phyloP scores from a whole-genome alignment of 2,329 filamentous ascomycete species.

The Coniochaeta hoffmannii region DNA sequence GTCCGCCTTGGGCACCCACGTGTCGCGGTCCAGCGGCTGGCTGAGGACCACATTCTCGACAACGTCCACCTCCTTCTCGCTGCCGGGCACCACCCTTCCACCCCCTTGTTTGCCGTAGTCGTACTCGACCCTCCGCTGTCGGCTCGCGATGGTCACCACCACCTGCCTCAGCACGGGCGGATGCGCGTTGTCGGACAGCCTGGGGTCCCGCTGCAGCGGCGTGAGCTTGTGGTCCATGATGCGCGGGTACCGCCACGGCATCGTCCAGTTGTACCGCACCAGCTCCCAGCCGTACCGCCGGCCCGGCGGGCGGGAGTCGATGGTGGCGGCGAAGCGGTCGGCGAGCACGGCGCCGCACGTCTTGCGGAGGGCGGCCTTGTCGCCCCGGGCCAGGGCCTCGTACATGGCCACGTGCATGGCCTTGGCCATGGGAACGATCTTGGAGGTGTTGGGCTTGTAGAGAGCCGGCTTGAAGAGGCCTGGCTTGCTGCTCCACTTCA shows the following conservation, averaged over 20 bases:
- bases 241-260: conserved; percentile 33
- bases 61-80: conserved; percentile 43
- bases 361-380: conserved; percentile 39
- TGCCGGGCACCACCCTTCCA: conserved; percentile 31
- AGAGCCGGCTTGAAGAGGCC: conserved; percentile 30
- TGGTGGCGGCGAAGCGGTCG: conserved; percentile 41
- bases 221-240: conserved; percentile 49
- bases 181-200: conserved; percentile 20
- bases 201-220: conserved; percentile 24
- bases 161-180: conserved; percentile 43
- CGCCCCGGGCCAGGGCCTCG: conserved; percentile 51
- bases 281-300: conserved; percentile 47
- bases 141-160: conserved; percentile 52
- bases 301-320: conserved; percentile 41
- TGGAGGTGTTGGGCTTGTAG: conserved; percentile 33
- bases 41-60: conserved; percentile 60
- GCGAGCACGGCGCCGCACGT: conserved; percentile 49
- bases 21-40: conserved; percentile 33
- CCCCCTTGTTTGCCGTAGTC: conserved; percentile 24
- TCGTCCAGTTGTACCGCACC: conserved; percentile 35
- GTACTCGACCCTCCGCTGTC: conserved; percentile 43
- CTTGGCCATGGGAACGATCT: conserved; percentile 45
- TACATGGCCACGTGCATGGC: conserved; percentile 55
- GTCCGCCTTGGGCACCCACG: conserved; percentile 33
- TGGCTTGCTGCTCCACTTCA: conserved; percentile 39